Evolutionary conservation across 371 early-diverging fungal species (phyloP), one percentile per base, ranked within the genome.

Genomic region (Apophysomyces ossiformis): DNA sequence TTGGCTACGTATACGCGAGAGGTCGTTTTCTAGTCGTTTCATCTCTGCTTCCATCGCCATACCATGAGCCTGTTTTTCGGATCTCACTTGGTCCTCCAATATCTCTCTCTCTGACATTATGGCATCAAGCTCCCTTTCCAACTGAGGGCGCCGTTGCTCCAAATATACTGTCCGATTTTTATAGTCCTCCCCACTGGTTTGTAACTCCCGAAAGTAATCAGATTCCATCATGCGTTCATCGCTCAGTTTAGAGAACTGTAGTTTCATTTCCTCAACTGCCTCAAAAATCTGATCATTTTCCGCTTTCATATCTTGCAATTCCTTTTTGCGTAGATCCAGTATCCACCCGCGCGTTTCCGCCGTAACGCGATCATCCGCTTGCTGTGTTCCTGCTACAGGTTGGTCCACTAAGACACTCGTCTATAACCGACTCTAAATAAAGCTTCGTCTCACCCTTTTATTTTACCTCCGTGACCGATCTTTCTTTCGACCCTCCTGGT

Each of bases 1-100:
- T 56, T 89, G 85, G 36, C 85, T 85, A 32, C 95, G 89, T 50
- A 95, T 78, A 16, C 95, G 88, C 2, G 86, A 79, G 37, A 94
- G 71, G 37, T 96, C 96, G n/a, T 65, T 75, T 64, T 96, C 93
- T 35, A 94, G 64, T 47, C 89, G 85, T 57, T 84, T 81, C 58
- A 94, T 76, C 61, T 95, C 92, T 6, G 77, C 76, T 65, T 92
- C 91, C 57, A 93, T 66, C 0, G 76, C 78, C 37, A 50, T 63
- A 32, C 57, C 68, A 18, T 73, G 75, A 16, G 36, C 61, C 11
- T 54, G 54, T 65, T 76, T 72, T 57, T 76, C 78, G 16, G 65
- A 21, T 37, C 74, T 71, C 7, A 74, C 39, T 18, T 78, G 72
- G 15, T 74, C 71, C 8, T 67, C 64, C 0, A 76, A 35, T 26